Conservation (phyloP, 495 filamentous ascomycete genomes). For the Rostrohypoxylon terebratum region DNA sequence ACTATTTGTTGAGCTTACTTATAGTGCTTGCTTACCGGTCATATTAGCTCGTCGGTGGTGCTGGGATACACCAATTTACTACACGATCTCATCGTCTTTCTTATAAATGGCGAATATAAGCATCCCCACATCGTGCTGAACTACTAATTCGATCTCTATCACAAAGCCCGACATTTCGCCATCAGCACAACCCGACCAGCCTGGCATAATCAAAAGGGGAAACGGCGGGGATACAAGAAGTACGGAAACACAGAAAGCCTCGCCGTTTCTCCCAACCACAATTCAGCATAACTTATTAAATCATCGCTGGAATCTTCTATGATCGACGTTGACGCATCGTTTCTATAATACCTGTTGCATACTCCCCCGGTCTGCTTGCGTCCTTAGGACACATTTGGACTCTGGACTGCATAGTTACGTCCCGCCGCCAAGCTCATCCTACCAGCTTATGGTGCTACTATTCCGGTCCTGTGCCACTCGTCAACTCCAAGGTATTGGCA, state of each 20-base stretch:
- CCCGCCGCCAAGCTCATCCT: slow-evolving; percentile 42
- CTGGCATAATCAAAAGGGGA: slow-evolving; percentile 8
- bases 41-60: slow-evolving; percentile 3
- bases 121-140: slow-evolving; percentile 18
- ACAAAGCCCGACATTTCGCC: slow-evolving; percentile 31
- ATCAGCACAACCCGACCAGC: slow-evolving; percentile 8
- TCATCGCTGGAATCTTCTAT: slow-evolving; percentile 44
- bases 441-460: slow-evolving; percentile 40
- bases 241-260: slow-evolving; percentile 29
- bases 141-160: slow-evolving; percentile 20
- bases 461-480: slow-evolving; percentile 36
- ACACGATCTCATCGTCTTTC: slow-evolving; percentile 15
- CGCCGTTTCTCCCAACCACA: slow-evolving; percentile 21
- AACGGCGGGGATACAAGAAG: slow-evolving; percentile 20
- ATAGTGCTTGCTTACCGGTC: background rate
- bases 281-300: slow-evolving; percentile 22
- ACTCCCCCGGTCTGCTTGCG: slow-evolving; percentile 34
- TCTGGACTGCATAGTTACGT: slow-evolving; percentile 37
- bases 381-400: slow-evolving; percentile 31
- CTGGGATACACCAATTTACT: slow-evolving; percentile 8
- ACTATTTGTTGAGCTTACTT: background rate
- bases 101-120: slow-evolving; percentile 17
- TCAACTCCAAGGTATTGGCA: slow-evolving; percentile 29
- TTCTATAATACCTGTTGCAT: slow-evolving; percentile 41
- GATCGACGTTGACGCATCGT: slow-evolving; percentile 45